Evolutionary conservation across 1,284 basidiomycete genomes (phyloP).

Genomic region (Boletus sp.): DNA sequence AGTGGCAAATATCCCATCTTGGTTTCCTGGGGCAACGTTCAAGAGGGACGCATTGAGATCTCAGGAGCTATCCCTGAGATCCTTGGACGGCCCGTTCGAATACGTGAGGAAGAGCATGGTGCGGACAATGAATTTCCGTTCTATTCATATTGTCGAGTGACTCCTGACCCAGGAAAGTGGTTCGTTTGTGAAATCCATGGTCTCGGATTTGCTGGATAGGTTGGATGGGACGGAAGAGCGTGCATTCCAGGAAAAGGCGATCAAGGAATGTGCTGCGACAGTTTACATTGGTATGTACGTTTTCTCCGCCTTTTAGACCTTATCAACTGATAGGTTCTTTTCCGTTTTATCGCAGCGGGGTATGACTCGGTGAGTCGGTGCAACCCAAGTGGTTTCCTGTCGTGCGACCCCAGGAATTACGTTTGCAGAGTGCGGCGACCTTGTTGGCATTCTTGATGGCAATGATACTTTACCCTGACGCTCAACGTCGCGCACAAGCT

Average conservation of each 20-base stretch:
- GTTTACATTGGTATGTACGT: slow-evolving; percentile 26
- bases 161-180: slow-evolving; percentile 21
- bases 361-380: slow-evolving; percentile 26
- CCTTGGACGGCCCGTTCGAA: slow-evolving; percentile 28
- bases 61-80: slow-evolving; percentile 24
- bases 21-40: slow-evolving; percentile 31
- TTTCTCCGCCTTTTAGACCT: neutral
- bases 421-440: slow-evolving; percentile 26
- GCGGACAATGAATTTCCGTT: neutral
- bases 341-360: slow-evolving; percentile 17
- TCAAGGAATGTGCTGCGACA: slow-evolving; percentile 32
- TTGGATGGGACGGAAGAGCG: slow-evolving; percentile 15
- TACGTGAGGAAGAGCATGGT: slow-evolving; percentile 30
- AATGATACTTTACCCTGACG: slow-evolving; percentile 33
- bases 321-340: neutral
- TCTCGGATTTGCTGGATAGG: slow-evolving; percentile 27
- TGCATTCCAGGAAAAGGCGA: slow-evolving; percentile 20
- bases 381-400: neutral
- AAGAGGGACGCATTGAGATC: slow-evolving; percentile 28
- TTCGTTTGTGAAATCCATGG: slow-evolving; percentile 30
- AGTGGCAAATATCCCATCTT: slow-evolving; percentile 28
- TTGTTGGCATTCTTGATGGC: slow-evolving; percentile 27
- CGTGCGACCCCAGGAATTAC: neutral
- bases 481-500: slow-evolving; percentile 29
- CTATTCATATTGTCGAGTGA: slow-evolving; percentile 1